phyloP scores from a whole-genome alignment of 805 yeast genomes.

The Myxozyma mucilagina region DNA sequence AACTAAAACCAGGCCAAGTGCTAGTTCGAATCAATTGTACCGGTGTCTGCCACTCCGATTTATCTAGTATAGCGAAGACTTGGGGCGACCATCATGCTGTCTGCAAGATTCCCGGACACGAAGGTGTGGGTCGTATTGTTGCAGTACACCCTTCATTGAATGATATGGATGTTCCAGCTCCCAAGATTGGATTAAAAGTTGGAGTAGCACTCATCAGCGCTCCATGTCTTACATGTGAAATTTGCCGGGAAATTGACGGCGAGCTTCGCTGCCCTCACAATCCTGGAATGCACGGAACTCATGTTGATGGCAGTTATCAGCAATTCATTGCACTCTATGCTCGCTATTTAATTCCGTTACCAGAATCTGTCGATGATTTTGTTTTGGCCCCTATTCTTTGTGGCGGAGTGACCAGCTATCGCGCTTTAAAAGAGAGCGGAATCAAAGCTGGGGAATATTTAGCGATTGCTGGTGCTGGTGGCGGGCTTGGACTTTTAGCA shows the following conservation, averaged over 20 bases:
- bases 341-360: neutral
- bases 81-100: slow-evolving; percentile 40
- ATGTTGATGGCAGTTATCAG: slow-evolving; percentile 59
- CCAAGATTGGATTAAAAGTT: slow-evolving; percentile 34
- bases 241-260: slow-evolving; percentile 25
- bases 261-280: slow-evolving; percentile 13
- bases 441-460: slow-evolving; percentile 39
- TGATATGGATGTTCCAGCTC: slow-evolving; percentile 8
- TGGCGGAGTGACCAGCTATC: slow-evolving; percentile 65
- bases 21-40: slow-evolving; percentile 42
- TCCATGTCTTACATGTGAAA: slow-evolving; percentile 34
- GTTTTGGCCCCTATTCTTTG: slow-evolving; percentile 65
- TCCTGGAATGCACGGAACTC: slow-evolving; percentile 60
- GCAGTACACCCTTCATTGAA: slow-evolving; percentile 33
- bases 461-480: slow-evolving; percentile 54
- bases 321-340: slow-evolving; percentile 45
- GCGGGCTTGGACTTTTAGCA: slow-evolving; percentile 61
- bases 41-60: slow-evolving; percentile 49
- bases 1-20: slow-evolving; percentile 34
- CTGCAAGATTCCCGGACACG: slow-evolving; percentile 39
- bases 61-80: slow-evolving; percentile 45
- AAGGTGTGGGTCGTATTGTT: slow-evolving; percentile 39
- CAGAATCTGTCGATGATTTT: slow-evolving; percentile 29
- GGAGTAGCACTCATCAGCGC: slow-evolving; percentile 36
- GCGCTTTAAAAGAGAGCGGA: slow-evolving; percentile 52